A percentile compares a stretch with the other conserved stretches of the same genome.
Evolutionary conservation across 192 early-diverging fungal genomes (phyloP).

Genomic region (Kappamyces sp.): DNA sequence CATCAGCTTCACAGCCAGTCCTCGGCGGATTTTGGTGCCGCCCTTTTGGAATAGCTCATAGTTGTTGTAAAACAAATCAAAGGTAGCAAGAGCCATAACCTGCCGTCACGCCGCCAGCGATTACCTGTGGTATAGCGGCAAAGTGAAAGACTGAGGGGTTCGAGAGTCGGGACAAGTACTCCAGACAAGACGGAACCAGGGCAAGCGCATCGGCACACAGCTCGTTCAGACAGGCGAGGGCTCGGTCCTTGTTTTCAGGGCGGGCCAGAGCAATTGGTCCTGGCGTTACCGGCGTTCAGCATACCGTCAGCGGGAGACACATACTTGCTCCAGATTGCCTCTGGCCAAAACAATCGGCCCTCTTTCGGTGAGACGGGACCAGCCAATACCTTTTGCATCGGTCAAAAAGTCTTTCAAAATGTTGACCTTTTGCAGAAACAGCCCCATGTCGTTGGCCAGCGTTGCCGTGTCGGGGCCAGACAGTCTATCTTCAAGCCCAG

Average conservation of each 20-base stretch:
- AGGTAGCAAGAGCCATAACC: conserved; percentile 91
- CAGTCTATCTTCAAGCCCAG: conserved; percentile 60
- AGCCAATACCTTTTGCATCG: conserved; percentile 46
- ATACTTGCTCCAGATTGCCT: conserved; percentile 87
- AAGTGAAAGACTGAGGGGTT: conserved; percentile 86
- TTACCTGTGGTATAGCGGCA: conserved; percentile 96
- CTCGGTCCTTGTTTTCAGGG: conserved; percentile 60
- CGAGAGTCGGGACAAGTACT: conserved; percentile 71
- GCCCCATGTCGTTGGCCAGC: conserved; percentile 87
- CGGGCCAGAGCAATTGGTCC: conserved; percentile 55
- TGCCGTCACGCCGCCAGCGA: conserved; percentile 4
- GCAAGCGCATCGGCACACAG: conserved; percentile 81
- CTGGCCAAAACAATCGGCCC: conserved; percentile 93
- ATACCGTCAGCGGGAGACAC: conserved; percentile 22
- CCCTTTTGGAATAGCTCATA: conserved; percentile 66
- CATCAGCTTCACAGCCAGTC: conserved; percentile 45
- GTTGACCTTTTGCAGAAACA: conserved; percentile 98
- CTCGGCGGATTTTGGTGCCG: conserved; percentile 80
- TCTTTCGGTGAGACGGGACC: conserved; percentile 37
- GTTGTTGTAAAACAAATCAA: conserved; percentile 85
- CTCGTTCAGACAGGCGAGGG: conserved; percentile 77
- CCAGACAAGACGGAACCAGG: conserved; percentile 80
- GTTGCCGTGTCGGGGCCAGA: conserved; percentile 18
- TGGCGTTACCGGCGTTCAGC: background rate
- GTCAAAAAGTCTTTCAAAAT: conserved; percentile 94